Base-by-base conservation (phyloP, 2,329 filamentous ascomycete species). In the Penicillium palitans region DNA sequence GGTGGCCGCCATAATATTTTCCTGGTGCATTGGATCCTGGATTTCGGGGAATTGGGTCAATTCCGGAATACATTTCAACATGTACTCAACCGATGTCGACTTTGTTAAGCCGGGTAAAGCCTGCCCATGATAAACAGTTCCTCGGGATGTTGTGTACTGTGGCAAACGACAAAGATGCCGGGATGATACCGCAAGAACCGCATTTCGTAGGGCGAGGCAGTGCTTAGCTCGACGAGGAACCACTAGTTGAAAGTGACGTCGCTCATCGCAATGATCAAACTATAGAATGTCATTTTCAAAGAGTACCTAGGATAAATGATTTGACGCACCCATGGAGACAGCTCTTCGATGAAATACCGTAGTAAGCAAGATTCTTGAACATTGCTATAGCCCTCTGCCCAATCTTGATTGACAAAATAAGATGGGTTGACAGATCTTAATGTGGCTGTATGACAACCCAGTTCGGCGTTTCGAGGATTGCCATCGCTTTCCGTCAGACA, bases 1-100 rank as follows among this genome's bases (percentile, higher is more conserved):
- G 1, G 66, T 63, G 1, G 67, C 66, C 3, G 64, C 65, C 65
- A 69, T 68, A 8, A 69, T 62, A 15, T 65, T 68, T 31, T 69
- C 67, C 42, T 69, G 66, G 2, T 67, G 48, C 1, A 29, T 19
- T 0, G 55, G 59, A 33, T 31, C 29, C 29, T 31, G 29, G 12
- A 31, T 31, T 31, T 31, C 29, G 12, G 29, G 12, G 12, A 31
- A 31, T 13, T 31, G 10, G 12, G 12, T 68, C 4, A 68, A 60
- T 7, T 61, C 66, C 0, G 66, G 65, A 17, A 68, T 67, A 21
- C 65, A 68, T 35, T 59, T 63, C 2, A 68, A 52, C 56, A 66
- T 65, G 45, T 66, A 68, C 35, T 68, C 66, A 1, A 68, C 46
- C 2, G 66, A 62, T 1, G 62, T 65, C 0, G 61, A 63, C 9